A percentile compares a stretch with the other conserved stretches of the same genome.
Evolutionary conservation across 2,329 filamentous ascomycete genomes (phyloP).

Genomic region (Aureobasidium sp.): DNA sequence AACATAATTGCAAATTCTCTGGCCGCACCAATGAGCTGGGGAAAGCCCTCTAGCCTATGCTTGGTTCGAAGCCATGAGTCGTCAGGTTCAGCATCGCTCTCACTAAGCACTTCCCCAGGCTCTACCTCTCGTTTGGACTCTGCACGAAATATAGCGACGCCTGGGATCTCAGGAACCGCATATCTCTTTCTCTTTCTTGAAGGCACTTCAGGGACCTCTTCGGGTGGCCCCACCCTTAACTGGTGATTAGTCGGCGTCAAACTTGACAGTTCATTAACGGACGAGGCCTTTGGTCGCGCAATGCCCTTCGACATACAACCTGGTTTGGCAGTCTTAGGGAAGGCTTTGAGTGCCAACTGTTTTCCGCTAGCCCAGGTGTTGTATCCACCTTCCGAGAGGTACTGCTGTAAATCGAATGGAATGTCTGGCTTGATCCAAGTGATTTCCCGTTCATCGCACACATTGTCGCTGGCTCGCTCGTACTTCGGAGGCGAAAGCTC

Average conservation of each 20-base stretch:
- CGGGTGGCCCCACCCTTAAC: background rate
- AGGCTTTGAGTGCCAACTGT: background rate
- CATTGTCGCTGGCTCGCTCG: conserved; percentile 20
- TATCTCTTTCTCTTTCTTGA: conserved; percentile 21
- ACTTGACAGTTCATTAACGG: background rate
- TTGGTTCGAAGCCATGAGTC: conserved; percentile 29
- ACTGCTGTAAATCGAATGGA: conserved; percentile 28
- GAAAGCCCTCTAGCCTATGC: conserved; percentile 21
- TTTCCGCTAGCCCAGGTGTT: conserved; percentile 11
- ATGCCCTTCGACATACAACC: background rate
- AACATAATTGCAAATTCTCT: conserved; percentile 29
- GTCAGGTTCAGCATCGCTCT: conserved; percentile 37
- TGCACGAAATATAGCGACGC: conserved; percentile 32
- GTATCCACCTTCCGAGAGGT: conserved; percentile 27
- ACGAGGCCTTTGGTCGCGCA: background rate
- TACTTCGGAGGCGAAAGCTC: conserved; percentile 17
- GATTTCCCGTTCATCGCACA: conserved; percentile 22
- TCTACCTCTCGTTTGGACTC: conserved; percentile 30
- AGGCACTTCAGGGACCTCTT: conserved; percentile 19
- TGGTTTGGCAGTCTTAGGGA: background rate
- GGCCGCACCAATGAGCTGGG: conserved; percentile 18
- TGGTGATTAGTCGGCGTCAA: background rate
- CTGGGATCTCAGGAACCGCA: conserved; percentile 28
- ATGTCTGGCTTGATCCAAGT: conserved; percentile 25
- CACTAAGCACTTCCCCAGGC: conserved; percentile 31